Base-by-base conservation (phyloP, 306 rosid species). In the Trifolium repens region DNA sequence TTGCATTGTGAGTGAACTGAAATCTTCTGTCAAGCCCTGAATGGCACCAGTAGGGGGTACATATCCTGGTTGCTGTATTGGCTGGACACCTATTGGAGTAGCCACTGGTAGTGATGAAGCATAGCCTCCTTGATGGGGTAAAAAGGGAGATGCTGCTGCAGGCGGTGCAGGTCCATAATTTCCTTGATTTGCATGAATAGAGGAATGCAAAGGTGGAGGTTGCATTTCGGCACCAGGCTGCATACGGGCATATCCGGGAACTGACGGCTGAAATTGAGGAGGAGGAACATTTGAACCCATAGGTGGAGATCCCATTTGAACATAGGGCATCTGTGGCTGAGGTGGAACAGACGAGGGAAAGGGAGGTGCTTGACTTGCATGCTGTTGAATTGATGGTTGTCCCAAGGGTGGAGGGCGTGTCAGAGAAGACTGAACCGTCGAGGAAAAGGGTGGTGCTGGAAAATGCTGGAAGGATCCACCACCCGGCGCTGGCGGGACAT, bases 21-120 rank as follows among this genome's bases (percentile, higher is more conserved):
- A 96, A 83, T 96, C 99, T 73, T 92, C 99, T 24, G 86, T 24
- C 84, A 96, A 86, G 60, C 96, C 96, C 88, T 92, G 99, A 53
- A 92, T 76, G 39, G 80, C 27, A 74, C 90, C 87, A 58, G 69
- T 58, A 37, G 96, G 91, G 59, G 93, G 92, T 67, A 84, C 90
- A 59, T 87, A 75, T 50, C 87, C 88, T 9, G 82, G 84, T 67
- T 82, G 88, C 71, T 85, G 96, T 86, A 87, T 83, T 37, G 86
- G 78, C 84, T 87, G 96, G 72, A 81, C 14, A 15, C 96, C 96
- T 47, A 72, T 26, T 57, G 92, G 90, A 60, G 91, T 78, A 62
- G 86, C 91, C 85, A 83, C 80, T 2, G 87, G 84, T 2, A 88
- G 87, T 14, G 86, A 69, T 34, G 88, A 81, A 50, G 12, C 87